Conservation (phyloP, 108 stramenopile species). For the Nitzschia inconspicua region DNA sequence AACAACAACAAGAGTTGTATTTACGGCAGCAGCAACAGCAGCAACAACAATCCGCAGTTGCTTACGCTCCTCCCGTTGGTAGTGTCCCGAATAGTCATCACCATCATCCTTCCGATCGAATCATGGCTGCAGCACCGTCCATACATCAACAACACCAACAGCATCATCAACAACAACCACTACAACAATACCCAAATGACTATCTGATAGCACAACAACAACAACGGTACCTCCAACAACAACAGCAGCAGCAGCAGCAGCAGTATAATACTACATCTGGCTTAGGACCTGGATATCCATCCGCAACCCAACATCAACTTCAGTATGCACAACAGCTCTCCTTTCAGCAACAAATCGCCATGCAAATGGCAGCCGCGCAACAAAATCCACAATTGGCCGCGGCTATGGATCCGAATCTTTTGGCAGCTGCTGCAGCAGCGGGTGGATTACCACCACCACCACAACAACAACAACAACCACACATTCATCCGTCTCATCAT, state of each 20-base stretch:
- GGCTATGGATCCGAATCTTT: constrained; percentile 4
- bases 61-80: constrained; percentile 6
- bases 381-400: constrained; percentile 6
- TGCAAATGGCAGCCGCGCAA: constrained; percentile 17
- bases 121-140: constrained; percentile 4
- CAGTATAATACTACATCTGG: constrained; percentile 5
- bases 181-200: too few species aligned
- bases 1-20: neutral
- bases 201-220: constrained; percentile 15
- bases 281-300: neutral
- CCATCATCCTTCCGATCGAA: neutral
- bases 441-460: neutral
- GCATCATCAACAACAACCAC: constrained; percentile 6
- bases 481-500: constrained; percentile 7
- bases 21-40: constrained; percentile 3
- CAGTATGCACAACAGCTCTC: constrained; percentile 27
- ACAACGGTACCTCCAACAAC: constrained; percentile 13
- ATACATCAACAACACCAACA: constrained; percentile 6
- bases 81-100: neutral
- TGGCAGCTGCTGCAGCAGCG: neutral
- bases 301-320: constrained; percentile 15
- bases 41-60: neutral
- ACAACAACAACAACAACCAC: too few species aligned
- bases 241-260: constrained; percentile 11
- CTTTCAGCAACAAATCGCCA: constrained; percentile 34